Conservation (phyloP, 2,329 filamentous ascomycete genomes). For the Sclerotinia trifoliorum region DNA sequence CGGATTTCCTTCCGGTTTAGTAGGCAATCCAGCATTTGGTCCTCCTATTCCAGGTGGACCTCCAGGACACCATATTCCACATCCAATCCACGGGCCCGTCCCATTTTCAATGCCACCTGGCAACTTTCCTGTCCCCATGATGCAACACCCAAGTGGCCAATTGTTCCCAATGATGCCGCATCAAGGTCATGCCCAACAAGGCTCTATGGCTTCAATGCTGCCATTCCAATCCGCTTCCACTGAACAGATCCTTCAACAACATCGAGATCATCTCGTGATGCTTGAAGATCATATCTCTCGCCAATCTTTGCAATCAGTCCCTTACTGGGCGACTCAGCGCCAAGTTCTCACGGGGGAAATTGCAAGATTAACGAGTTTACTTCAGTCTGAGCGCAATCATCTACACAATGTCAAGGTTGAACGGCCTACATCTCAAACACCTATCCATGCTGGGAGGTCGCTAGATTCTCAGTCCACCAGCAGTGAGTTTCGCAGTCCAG, state of each 20-base stretch:
- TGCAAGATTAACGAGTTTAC: background rate
- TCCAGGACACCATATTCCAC: constrained; percentile 17
- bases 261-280: constrained; percentile 54
- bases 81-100: constrained; percentile 25
- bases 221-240: constrained; percentile 27
- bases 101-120: constrained; percentile 19
- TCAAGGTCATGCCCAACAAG: background rate
- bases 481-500: background rate
- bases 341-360: constrained; percentile 42
- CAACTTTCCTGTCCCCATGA: constrained; percentile 25
- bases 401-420: background rate
- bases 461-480: background rate
- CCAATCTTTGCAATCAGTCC: constrained; percentile 46
- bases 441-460: background rate
- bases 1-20: constrained; percentile 32
- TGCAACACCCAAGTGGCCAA: constrained; percentile 29
- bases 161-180: constrained; percentile 26
- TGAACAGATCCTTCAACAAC: constrained; percentile 37
- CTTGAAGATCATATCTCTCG: constrained; percentile 59
- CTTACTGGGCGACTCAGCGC: constrained; percentile 48
- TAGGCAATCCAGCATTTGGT: constrained; percentile 34
- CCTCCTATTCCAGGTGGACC: constrained; percentile 23
- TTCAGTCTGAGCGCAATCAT: background rate
- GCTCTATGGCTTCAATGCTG: background rate
- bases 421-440: background rate